These are phyloP conservation scores for Quercus lobata DNA, from an alignment of 331 rosid species.

Conservation along the genomic window DNA sequence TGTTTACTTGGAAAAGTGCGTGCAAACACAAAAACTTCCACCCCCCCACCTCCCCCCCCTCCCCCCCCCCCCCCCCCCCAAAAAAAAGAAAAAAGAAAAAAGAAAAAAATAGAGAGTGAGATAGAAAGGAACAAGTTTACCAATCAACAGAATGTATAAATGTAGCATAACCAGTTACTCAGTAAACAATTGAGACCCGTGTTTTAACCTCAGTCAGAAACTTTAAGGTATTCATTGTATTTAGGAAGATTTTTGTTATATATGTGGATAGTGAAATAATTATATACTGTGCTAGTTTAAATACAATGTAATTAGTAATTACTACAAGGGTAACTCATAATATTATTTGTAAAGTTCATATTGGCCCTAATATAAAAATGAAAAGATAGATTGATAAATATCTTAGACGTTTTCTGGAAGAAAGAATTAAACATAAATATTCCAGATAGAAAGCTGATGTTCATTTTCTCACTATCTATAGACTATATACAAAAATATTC, in stretches of 20 bases:
- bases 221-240: too few species aligned
- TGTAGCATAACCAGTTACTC: not conserved
- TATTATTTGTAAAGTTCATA: not conserved
- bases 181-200: not conserved
- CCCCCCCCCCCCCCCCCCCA: too few species aligned
- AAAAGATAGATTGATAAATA: not conserved
- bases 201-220: too few species aligned
- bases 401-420: not conserved
- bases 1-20: too few species aligned
- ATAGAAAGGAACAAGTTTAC: not conserved
- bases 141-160: not conserved
- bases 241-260: not conserved
- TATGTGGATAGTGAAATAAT: not conserved
- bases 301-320: not conserved
- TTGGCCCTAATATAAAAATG: not conserved
- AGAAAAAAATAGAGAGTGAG: too few species aligned
- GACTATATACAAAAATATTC: not conserved
- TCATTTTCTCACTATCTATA: not conserved
- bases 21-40: too few species aligned
- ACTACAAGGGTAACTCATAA: not conserved
- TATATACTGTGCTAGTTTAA: not conserved
- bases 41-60: too few species aligned
- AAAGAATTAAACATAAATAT: not conserved
- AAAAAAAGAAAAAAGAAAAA: accelerated
- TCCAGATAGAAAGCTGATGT: not conserved